Evolutionary conservation across 2,329 filamentous ascomycete species (phyloP).

Genomic region (Pseudonectria buxi): DNA sequence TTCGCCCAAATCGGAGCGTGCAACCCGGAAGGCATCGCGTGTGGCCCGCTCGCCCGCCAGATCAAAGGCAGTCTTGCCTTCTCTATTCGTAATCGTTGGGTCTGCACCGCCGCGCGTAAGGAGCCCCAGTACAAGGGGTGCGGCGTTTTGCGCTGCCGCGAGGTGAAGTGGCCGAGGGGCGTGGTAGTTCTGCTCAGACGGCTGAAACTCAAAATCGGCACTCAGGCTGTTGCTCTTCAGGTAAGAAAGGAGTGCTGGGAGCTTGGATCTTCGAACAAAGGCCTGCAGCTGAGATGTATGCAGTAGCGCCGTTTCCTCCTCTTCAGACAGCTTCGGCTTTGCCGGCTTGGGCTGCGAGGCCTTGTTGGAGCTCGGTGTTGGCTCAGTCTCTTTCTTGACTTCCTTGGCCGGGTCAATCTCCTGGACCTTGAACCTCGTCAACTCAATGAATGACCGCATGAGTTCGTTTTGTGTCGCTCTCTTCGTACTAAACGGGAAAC

Average conservation of each 20-base stretch:
- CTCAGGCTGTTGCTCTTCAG: conserved; percentile 67
- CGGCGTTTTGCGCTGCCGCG: conserved; percentile 72
- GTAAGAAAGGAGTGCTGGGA: conserved; percentile 80
- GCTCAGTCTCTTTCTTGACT: conserved; percentile 36
- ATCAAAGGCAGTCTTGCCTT: conserved; percentile 82
- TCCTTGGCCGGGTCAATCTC: conserved; percentile 64
- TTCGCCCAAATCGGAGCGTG: conserved; percentile 76
- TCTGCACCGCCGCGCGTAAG: conserved; percentile 69
- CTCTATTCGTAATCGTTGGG: conserved; percentile 61
- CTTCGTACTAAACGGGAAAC: conserved; percentile 89
- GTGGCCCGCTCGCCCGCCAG: conserved; percentile 79
- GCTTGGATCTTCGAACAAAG: conserved; percentile 80
- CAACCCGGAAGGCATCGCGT: conserved; percentile 85
- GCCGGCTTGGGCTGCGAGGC: conserved; percentile 41
- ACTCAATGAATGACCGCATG: conserved; percentile 88
- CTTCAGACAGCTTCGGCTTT: conserved; percentile 64
- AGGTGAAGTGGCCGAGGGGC: conserved; percentile 80
- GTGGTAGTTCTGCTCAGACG: conserved; percentile 66
- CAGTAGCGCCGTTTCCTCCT: conserved; percentile 73
- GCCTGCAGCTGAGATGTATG: conserved; percentile 88
- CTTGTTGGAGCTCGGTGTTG: conserved; percentile 26
- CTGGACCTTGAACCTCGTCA: conserved; percentile 81
- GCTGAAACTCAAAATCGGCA: conserved; percentile 69
- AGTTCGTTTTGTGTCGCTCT: conserved; percentile 90
- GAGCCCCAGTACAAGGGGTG: conserved; percentile 70